Conservation (phyloP, 2,329 filamentous ascomycete species). For the Monosporascus cannonballus region DNA sequence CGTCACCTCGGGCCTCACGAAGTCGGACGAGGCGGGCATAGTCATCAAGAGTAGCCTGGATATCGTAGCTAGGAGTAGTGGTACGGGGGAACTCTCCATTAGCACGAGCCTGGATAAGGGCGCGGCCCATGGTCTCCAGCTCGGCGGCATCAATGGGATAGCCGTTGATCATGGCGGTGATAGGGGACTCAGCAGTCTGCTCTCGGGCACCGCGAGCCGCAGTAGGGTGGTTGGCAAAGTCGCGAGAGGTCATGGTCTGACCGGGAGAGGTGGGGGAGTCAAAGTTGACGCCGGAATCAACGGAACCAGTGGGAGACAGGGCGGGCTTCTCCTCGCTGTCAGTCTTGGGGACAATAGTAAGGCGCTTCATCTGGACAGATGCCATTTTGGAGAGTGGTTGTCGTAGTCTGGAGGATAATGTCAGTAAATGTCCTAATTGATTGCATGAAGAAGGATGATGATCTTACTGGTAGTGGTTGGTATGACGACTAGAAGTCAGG, state of each 20-base stretch:
- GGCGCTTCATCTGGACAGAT: neutral
- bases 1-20: constrained; percentile 15
- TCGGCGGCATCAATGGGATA: constrained; percentile 4
- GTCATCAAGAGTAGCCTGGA: constrained; percentile 24
- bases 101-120: constrained; percentile 25
- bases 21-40: constrained; percentile 25
- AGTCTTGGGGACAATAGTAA: neutral
- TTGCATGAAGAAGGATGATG: neutral
- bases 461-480: neutral
- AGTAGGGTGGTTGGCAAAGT: neutral
- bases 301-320: neutral
- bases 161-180: constrained; percentile 3
- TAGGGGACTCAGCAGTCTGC: neutral
- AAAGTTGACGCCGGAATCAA: neutral
- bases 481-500: neutral
- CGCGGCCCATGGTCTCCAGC: constrained; percentile 25
- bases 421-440: neutral
- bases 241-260: neutral
- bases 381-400: neutral
- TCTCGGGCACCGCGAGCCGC: neutral
- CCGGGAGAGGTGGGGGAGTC: neutral
- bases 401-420: neutral
- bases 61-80: constrained; percentile 18
- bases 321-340: neutral
- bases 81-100: constrained; percentile 28